phyloP scores from a whole-genome alignment of 2,329 filamentous ascomycete genomes.

The Keithomyces neogunnii region DNA sequence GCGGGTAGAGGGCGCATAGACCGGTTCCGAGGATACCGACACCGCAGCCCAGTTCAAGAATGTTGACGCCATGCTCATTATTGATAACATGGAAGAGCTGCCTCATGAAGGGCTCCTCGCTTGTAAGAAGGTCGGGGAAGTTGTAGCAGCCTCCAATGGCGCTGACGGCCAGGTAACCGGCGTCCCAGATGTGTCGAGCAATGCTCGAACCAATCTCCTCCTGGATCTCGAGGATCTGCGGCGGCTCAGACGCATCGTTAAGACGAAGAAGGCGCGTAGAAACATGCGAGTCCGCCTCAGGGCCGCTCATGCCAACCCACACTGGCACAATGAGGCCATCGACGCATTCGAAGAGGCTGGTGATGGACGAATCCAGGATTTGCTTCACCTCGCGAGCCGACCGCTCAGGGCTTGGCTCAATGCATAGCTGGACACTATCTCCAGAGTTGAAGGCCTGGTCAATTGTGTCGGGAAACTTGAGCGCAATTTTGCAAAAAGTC shows the following conservation, averaged over 20 bases:
- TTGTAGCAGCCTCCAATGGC: conserved; percentile 21
- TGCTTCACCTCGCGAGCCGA: conserved; percentile 18
- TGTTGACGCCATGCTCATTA: conserved; percentile 22
- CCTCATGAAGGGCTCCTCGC: conserved; percentile 18
- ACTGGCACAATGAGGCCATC: conserved; percentile 35
- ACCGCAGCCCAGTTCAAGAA: conserved; percentile 49
- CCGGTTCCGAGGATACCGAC: conserved; percentile 48
- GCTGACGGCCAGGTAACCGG: conserved; percentile 37
- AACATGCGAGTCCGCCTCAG: conserved; percentile 14
- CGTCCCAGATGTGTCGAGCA: conserved; percentile 52
- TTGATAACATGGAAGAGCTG: conserved; percentile 22
- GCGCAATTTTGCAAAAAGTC: conserved; percentile 29
- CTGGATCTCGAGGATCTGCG: conserved; percentile 32
- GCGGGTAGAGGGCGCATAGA: conserved; percentile 28
- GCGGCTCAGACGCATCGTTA: conserved; percentile 12
- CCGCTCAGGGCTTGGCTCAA: conserved; percentile 15
- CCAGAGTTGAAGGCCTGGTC: conserved; percentile 17
- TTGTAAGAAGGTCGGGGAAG: conserved; percentile 17
- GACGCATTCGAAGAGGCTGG: conserved; percentile 12
- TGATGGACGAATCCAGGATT: conserved; percentile 16
- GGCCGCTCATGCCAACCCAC: conserved; percentile 26
- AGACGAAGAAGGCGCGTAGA: conserved; percentile 21
- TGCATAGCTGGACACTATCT: conserved; percentile 18
- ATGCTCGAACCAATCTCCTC: conserved; percentile 54
- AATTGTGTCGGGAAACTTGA: conserved; percentile 19